A percentile compares a stretch with the other conserved stretches of the same genome.
Conservation (phyloP, 345 rosid species). For the Camelina neglecta region DNA sequence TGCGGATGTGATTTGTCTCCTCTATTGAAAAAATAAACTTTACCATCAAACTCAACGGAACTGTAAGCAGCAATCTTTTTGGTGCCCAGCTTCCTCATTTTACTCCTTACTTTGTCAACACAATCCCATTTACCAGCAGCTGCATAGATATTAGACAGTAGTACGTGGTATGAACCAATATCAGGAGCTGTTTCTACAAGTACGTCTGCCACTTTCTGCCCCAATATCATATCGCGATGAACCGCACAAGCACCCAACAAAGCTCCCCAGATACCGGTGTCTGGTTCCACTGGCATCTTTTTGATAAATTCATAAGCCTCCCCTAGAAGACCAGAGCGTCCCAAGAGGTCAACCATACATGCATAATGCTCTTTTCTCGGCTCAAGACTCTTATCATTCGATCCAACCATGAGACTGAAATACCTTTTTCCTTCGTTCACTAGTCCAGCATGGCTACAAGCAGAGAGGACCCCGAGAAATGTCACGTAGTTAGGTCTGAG, state of each 20-base stretch:
- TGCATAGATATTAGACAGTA: constrained; percentile 60
- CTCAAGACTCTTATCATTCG: constrained; percentile 44
- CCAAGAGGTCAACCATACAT: constrained; percentile 58
- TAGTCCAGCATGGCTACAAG: constrained; percentile 59
- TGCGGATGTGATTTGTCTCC: constrained; percentile 68
- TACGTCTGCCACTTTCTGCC: constrained; percentile 53
- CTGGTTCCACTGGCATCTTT: constrained; percentile 54
- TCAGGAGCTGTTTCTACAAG: constrained; percentile 54
- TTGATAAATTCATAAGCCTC: constrained; percentile 52
- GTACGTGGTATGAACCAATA: constrained; percentile 55
- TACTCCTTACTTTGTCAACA: constrained; percentile 53
- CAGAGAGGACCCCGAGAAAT: constrained; percentile 51
- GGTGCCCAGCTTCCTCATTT: constrained; percentile 54
- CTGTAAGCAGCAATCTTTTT: constrained; percentile 63
- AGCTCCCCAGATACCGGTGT: constrained; percentile 56
- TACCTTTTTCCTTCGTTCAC: constrained; percentile 48
- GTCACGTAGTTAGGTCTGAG: constrained; percentile 52
- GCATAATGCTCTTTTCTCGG: constrained; percentile 59
- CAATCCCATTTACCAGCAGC: constrained; percentile 56
- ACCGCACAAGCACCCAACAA: constrained; percentile 56
- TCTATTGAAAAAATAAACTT: constrained; percentile 56
- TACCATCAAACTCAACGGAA: constrained; percentile 52
- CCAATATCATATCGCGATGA: constrained; percentile 50
- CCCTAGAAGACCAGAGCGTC: constrained; percentile 49
- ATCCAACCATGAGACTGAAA: constrained; percentile 43